Evolutionary conservation across 768 basidiomycete genomes (phyloP).

Genomic region (Phaffia tasmanica): DNA sequence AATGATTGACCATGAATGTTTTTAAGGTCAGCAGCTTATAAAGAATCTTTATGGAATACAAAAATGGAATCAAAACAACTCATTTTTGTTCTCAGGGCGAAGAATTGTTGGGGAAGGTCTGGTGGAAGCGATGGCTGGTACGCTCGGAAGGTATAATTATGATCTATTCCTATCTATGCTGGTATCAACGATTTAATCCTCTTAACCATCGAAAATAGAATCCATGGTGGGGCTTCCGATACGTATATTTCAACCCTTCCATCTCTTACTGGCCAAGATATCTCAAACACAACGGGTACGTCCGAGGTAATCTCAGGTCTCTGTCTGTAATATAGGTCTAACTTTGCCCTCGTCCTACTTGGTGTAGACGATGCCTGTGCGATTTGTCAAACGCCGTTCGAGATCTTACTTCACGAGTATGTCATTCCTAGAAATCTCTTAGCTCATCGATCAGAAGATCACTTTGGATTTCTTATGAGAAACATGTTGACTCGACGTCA

Average conservation of each 20-base stretch:
- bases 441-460: no score
- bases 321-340: background rate
- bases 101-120: conserved; percentile 19
- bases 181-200: background rate
- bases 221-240: conserved; percentile 12
- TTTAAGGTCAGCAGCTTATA: no score
- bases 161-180: background rate
- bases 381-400: conserved; percentile 19
- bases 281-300: conserved; percentile 3
- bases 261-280: background rate
- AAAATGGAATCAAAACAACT: no score
- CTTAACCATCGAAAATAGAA: background rate
- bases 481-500: no score
- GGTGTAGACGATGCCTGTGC: conserved; percentile 13
- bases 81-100: background rate
- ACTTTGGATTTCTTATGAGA: no score
- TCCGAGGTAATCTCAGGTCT: background rate
- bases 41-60: no score
- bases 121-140: conserved; percentile 16
- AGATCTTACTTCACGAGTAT: conserved; percentile 11
- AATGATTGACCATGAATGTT: no score
- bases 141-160: conserved; percentile 4
- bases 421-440: no score
- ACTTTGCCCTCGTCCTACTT: background rate
- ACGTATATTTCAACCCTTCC: conserved; percentile 8